Evolutionary conservation across 495 filamentous ascomycete species (phyloP), one percentile per base, ranked within the genome.

Genomic region (Lasiosphaeria miniovina): DNA sequence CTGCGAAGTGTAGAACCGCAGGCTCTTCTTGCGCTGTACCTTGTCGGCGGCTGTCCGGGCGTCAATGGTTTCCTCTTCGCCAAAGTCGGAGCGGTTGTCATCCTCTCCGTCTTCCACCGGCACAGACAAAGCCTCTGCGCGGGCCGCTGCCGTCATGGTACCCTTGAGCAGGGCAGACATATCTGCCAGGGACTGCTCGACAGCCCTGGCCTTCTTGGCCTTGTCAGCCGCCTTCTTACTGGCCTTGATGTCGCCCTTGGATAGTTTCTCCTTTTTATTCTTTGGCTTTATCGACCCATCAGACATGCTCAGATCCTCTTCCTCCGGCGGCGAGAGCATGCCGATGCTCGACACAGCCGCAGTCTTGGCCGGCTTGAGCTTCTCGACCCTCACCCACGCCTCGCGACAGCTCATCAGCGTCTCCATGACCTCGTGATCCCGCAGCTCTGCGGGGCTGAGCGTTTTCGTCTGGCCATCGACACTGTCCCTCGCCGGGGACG

Each of bases 1-100:
- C 68, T 98, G 94, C 5, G 91, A 94, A 32, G 95, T 96, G 81
- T 98, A 97, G 76, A 98, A 98, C 55, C 90, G 87, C 43, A 98
- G 84, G 61, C 81, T 89, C 74, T 93, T 94, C 79, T 92, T 96
- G 65, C 88, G 87, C 52, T 81, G 78, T 4, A 86, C 89, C 75
- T 98, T 98, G 60, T 94, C 90, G 53, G 87, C 88, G 0, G 88
- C 87, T 58, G 74, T 66, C 56, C 71, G 75, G 15, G 72, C 73
- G 59, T 81, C 78, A 17, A 83, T 70, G 12, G 55, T 60, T 17
- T 80, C 77, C 51, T 82, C 76, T 54, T 86, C 82, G 33, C 88
- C 86, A 61, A 98, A 87, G 61, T 90, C 89, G 50, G 87, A 84
- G 58, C 75, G 72, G 60, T 82, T 68, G 73, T 82, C 76, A 75